A percentile compares a stretch with the other conserved stretches of the same genome.
These are phyloP conservation scores for Blastocystis sp. DNA, from an alignment of 352 stramenopile genomes.

Conservation along the genomic window DNA sequence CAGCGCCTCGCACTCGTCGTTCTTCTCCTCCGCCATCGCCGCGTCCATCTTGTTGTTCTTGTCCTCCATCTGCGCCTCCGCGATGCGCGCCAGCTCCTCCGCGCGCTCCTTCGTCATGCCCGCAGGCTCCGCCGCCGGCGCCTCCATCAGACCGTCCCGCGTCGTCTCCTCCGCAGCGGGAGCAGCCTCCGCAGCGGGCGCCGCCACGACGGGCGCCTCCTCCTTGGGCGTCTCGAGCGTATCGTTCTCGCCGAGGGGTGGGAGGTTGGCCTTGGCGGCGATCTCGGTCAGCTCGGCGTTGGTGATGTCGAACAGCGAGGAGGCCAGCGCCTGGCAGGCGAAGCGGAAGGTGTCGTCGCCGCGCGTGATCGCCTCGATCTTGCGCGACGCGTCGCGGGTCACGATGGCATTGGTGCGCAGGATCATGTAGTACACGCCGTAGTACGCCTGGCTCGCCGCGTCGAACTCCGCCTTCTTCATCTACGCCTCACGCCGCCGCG, in stretches of 20 bases:
- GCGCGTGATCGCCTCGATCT: constrained; percentile 24
- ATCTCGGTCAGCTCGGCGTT: constrained; percentile 31
- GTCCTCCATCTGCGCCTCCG: constrained; percentile 60
- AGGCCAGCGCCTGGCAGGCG: constrained; percentile 45
- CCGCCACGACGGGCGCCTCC: not conserved
- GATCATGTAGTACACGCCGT: not conserved
- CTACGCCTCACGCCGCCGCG: not conserved
- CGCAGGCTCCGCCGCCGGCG: too few relatives aligned
- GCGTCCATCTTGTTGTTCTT: constrained; percentile 60
- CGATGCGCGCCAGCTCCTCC: constrained; percentile 21
- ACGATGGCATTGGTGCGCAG: constrained; percentile 41
- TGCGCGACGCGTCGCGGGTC: constrained; percentile 1
- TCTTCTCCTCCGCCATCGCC: constrained; percentile 56
- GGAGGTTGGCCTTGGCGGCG: not conserved
- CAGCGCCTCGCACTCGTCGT: constrained; percentile 33
- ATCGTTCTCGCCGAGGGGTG: constrained; percentile 34
- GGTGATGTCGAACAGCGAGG: constrained; percentile 50
- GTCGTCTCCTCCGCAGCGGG: not conserved
- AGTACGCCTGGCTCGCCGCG: not conserved
- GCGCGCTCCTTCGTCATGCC: constrained; percentile 35
- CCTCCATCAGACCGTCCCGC: too few relatives aligned
- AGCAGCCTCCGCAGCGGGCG: not conserved
- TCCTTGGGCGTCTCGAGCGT: not conserved
- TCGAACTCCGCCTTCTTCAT: constrained; percentile 37
- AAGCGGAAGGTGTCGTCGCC: constrained; percentile 66